Conservation (phyloP, 169 alveolate species). For the Plasmodium chabaudi region DNA sequence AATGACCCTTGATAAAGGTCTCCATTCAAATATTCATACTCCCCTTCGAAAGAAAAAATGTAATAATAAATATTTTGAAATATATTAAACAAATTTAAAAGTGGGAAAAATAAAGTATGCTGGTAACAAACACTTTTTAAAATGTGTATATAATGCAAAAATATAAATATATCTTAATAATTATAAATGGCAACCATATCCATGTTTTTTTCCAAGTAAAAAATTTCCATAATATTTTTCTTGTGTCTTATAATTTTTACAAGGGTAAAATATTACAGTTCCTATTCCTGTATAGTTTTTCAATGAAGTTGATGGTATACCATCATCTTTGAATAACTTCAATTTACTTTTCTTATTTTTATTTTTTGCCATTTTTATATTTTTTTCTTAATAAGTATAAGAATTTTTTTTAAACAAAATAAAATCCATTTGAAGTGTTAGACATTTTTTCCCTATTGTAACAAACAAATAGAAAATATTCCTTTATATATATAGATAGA, state of each 20-base stretch:
- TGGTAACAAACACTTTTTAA: not conserved
- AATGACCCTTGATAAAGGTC: slow-evolving; percentile 48
- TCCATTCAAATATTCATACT: slow-evolving; percentile 47
- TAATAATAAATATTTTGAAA: not conserved
- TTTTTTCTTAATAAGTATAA: not conserved
- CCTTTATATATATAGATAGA: too few relatives aligned
- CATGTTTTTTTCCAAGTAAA: slow-evolving; percentile 65
- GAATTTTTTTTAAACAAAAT: not conserved
- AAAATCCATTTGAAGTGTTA: not conserved
- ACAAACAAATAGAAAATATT: too few relatives aligned
- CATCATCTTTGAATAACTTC: slow-evolving; percentile 49
- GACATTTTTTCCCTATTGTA: too few relatives aligned
- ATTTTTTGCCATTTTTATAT: slow-evolving; percentile 31
- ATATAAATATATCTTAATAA: too few relatives aligned
- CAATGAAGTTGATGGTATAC: slow-evolving; percentile 31
- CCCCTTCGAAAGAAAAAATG: slow-evolving; percentile 27
- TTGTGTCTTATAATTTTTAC: slow-evolving; percentile 29
- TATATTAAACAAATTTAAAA: too few relatives aligned
- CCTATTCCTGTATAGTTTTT: slow-evolving; percentile 60
- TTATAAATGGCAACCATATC: slow-evolving; percentile 33
- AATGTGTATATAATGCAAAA: not conserved
- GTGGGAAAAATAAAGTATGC: not conserved
- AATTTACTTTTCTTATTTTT: slow-evolving; percentile 7
- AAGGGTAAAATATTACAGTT: slow-evolving; percentile 38
- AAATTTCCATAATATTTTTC: slow-evolving; percentile 67